These are phyloP conservation scores for Hypoxylon rubiginosum DNA, from an alignment of 2,329 filamentous ascomycete species.

Conservation along the genomic window DNA sequence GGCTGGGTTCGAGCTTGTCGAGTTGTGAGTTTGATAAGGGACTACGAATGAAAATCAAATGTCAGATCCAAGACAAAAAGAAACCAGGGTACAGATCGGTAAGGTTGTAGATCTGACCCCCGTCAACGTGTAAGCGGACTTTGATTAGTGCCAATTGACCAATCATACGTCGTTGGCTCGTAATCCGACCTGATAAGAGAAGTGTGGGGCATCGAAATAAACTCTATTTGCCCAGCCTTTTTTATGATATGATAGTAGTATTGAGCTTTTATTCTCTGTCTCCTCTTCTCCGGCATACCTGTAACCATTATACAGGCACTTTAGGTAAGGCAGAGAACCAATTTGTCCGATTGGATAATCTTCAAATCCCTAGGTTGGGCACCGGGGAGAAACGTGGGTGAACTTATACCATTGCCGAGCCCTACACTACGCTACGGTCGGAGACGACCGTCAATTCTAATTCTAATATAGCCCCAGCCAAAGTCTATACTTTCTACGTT, in stretches of 20 bases:
- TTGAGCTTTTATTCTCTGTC: not conserved
- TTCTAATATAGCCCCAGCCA: no score
- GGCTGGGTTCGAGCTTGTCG: not conserved
- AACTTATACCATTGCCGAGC: not conserved
- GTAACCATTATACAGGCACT: not conserved
- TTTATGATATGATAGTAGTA: no score
- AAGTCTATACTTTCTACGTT: no score
- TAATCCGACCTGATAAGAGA: constrained; percentile 29
- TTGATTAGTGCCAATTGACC: constrained; percentile 37
- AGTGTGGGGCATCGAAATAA: constrained; percentile 8
- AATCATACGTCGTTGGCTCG: constrained; percentile 18
- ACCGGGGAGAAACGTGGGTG: not conserved
- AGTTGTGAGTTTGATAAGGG: constrained; percentile 31
- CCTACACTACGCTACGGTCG: constrained; percentile 12
- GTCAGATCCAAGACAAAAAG: constrained; percentile 37
- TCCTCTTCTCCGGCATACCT: not conserved
- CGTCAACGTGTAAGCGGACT: constrained; percentile 39
- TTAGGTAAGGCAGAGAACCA: not conserved
- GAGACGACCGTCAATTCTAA: not conserved
- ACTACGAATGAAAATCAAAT: constrained; percentile 33
- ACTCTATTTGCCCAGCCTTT: constrained; percentile 4
- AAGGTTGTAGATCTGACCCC: constrained; percentile 38
- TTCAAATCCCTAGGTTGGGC: not conserved
- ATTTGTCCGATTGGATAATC: constrained; percentile 22
- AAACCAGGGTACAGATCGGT: constrained; percentile 31